phyloP scores from a whole-genome alignment of 2,329 filamentous ascomycete genomes.

The Colletotrichum paranaense region DNA sequence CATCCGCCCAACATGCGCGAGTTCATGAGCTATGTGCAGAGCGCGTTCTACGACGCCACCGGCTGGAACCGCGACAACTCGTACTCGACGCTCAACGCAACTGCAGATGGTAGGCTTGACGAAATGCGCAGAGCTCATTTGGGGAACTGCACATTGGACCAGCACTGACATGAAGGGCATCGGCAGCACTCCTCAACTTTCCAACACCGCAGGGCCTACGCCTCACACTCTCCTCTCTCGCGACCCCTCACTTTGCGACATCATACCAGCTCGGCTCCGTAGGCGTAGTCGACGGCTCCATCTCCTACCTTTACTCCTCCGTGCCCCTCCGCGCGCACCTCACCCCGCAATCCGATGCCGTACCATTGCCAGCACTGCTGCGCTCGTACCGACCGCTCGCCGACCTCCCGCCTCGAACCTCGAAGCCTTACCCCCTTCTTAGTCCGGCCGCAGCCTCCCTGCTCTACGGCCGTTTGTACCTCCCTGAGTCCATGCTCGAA shows the following conservation, averaged over 20 bases:
- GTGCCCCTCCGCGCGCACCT: conserved; percentile 76
- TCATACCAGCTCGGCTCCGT: conserved; percentile 92
- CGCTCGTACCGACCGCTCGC: conserved; percentile 85
- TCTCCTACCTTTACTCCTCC: conserved; percentile 96
- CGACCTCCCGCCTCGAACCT: conserved; percentile 60
- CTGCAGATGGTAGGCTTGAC: conserved; percentile 74
- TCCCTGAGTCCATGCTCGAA: conserved; percentile 87
- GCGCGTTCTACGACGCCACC: conserved; percentile 87
- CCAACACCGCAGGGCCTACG: conserved; percentile 85
- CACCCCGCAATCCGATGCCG: conserved; percentile 75
- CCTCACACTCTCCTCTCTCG: conserved; percentile 89
- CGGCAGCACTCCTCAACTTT: conserved; percentile 85
- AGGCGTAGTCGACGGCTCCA: conserved; percentile 93
- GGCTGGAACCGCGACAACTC: conserved; percentile 94
- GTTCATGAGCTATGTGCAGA: conserved; percentile 97
- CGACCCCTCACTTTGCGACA: conserved; percentile 92
- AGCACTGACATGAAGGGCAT: neutral
- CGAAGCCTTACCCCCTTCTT: conserved; percentile 1
- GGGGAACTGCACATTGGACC: neutral
- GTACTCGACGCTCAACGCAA: conserved; percentile 87
- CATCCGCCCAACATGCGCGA: conserved; percentile 75
- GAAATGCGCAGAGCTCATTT: neutral
- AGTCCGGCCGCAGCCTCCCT: conserved; percentile 61
- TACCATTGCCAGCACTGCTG: conserved; percentile 82
- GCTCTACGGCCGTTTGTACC: conserved; percentile 82